Base-by-base conservation (phyloP, 2,329 filamentous ascomycete species). In the Daldinia sp. region DNA sequence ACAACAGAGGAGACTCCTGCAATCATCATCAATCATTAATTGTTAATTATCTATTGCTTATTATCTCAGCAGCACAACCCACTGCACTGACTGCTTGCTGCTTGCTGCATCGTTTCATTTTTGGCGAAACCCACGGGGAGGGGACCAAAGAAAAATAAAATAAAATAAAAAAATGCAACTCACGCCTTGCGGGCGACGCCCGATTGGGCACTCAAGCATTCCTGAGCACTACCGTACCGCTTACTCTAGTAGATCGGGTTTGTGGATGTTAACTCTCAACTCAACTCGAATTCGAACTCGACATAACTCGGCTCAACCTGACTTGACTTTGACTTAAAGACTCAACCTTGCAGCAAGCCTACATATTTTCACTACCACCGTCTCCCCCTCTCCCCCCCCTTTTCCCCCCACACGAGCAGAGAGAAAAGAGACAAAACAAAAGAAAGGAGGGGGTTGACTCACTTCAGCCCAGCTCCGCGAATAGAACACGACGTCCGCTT, bases 401-500 rank as follows among this genome's bases (percentile, higher is more conserved):
- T 63, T n/a, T 30, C 33, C 1, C 26, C 57, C 60, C 63, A 59
- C 65, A 65, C 61, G 42, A 63, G 39, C 12, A 39, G 10, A 53
- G 12, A 35, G 44, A 15, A 39, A 39, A 15, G 13, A 39, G 12
- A 13, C 20, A 37, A 37, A 37, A 37, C 5, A 37, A 37, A 13
- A 13, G 5, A 39, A 39, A 39, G 35, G 33, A 9, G 33, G 10
- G 20, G 20, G 28, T 26, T 41, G 50, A 51, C 20, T 79, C 79
- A 90, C 90, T 82, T 90, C 85, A 66, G 91, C 91, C 91, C 91
- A 93, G 57, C 83, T 84, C 73, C 85, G 87, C 12, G 91, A 92
- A 79, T 90, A 93, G 77, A 93, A 92, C n/a, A 93, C 87, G 18
- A 92, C 85, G 74, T 93, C 89, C 26, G 90, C 90, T 72, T 86